phyloP scores from a whole-genome alignment of 306 rosid species.

The Glycyrrhiza uralensis region DNA sequence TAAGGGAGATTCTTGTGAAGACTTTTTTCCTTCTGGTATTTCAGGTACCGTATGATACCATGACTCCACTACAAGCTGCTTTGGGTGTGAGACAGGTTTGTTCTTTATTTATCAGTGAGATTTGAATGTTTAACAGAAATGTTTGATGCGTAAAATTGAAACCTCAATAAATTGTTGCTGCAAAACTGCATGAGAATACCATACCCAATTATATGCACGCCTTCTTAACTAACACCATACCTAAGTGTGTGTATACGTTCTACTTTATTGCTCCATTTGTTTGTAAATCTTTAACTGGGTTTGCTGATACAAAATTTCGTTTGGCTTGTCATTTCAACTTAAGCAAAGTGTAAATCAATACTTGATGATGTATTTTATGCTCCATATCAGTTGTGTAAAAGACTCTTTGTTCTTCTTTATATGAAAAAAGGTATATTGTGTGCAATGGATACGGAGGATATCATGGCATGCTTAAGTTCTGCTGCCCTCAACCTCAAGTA shows the following conservation, averaged over 20 bases:
- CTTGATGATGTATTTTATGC: not conserved
- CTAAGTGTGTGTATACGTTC: not conserved
- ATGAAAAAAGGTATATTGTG: not conserved
- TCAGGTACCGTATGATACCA: conserved; percentile 92
- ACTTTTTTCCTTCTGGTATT: conserved; percentile 26
- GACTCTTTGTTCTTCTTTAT: not conserved
- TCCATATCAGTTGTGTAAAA: not conserved
- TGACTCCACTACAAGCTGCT: conserved; percentile 99
- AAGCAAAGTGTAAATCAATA: not conserved
- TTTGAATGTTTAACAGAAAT: not conserved
- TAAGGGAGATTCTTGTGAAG: not conserved
- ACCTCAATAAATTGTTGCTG: not conserved
- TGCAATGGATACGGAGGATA: not conserved
- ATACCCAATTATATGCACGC: not conserved
- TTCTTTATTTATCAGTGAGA: conserved; percentile 1
- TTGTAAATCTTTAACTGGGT: not conserved
- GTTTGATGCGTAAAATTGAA: not conserved
- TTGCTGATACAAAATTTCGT: not conserved
- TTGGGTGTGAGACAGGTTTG: conserved; percentile 99
- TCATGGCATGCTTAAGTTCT: too few species aligned
- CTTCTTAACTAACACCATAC: not conserved
- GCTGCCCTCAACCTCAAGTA: too few species aligned
- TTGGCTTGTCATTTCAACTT: not conserved
- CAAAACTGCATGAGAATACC: not conserved
- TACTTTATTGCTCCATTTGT: not conserved